Base-by-base conservation (phyloP, 2,329 filamentous ascomycete species). In the Bipolaris oryzae region DNA sequence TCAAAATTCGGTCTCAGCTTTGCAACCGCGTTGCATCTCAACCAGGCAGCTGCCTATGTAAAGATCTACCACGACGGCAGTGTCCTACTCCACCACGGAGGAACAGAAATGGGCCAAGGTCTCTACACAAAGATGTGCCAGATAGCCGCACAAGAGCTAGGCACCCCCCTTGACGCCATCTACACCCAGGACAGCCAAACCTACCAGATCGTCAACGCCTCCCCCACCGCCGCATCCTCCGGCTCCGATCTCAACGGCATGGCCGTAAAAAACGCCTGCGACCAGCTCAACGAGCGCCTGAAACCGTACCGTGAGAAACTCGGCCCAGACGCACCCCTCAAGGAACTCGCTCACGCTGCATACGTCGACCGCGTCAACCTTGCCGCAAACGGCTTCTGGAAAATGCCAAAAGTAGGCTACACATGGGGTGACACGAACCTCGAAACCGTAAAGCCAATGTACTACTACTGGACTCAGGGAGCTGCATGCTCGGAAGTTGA, bases 1-100 rank as follows among this genome's bases (percentile, higher is more conserved):
- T 97, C 93, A 42, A 98, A 98, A 72, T 98, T 98, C 67, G 94
- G 94, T 67, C 96, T 98, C 67, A 96, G 92, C 1, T 98, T 96
- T 53, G 74, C 74, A 74, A 97, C 94, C 0, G 94, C 94, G 0
- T 81, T 96, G 2, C 96, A 95, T 81, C 84, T 98, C 66, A 98
- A 98, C 75, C 94, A 98, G 75, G 94, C 93, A 1, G 92, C 91
- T 52, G 93, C 94, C 1, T 81, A 97, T 49, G 91, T 98, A 7
- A 94, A 98, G 76, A 92, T 98, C 58, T 98, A 97, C 73, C 93
- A 96, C 70, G 94, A 98, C 66, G 94, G 95, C 0, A 95, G 90
- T 9, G 84, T 98, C 5, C 82, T 98, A 0, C 89, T 98, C 7
- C 94, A 95, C 2, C 95, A 98, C 66, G 95, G 94, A 50, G 95